Conservation (phyloP, 2,329 filamentous ascomycete genomes). For the Colletotrichum tropicale region DNA sequence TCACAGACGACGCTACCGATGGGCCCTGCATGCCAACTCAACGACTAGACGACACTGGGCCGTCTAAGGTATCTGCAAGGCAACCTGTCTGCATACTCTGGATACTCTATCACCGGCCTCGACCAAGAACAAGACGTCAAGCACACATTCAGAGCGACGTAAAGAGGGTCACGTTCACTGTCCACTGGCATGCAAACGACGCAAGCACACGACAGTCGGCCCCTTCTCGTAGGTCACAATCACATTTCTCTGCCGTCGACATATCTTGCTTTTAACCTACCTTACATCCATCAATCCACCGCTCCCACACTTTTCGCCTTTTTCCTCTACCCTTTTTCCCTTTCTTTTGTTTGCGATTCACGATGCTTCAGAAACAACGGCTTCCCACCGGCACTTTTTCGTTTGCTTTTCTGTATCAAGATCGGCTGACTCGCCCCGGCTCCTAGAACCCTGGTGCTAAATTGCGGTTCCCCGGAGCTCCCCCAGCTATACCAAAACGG, state of each 20-base stretch:
- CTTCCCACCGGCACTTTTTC: slow-evolving; percentile 7
- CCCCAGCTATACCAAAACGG: slow-evolving; percentile 40
- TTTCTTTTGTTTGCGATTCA: slow-evolving; percentile 16
- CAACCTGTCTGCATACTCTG: background rate
- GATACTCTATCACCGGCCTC: background rate
- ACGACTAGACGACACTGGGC: background rate
- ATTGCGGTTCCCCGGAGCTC: slow-evolving; percentile 16
- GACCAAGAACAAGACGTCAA: background rate
- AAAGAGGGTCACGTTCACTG: slow-evolving; percentile 10
- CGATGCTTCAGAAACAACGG: slow-evolving; percentile 24
- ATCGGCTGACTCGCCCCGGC: slow-evolving; percentile 20
- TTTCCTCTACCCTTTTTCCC: background rate
- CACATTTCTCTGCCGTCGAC: background rate
- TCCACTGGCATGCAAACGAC: slow-evolving; percentile 17
- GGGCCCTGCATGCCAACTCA: background rate
- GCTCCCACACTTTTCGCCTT: background rate
- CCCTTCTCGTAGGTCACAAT: background rate
- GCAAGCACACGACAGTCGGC: slow-evolving; percentile 11
- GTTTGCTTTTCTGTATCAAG: slow-evolving; percentile 20
- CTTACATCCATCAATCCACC: background rate
- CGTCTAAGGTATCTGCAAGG: slow-evolving; percentile 1
- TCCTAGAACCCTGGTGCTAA: slow-evolving; percentile 18
- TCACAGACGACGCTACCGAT: background rate
- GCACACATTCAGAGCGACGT: background rate
- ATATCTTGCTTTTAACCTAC: background rate